These are phyloP conservation scores for Allium fistulosum DNA, from an alignment of 106 monocot species.

Conservation along the genomic window DNA sequence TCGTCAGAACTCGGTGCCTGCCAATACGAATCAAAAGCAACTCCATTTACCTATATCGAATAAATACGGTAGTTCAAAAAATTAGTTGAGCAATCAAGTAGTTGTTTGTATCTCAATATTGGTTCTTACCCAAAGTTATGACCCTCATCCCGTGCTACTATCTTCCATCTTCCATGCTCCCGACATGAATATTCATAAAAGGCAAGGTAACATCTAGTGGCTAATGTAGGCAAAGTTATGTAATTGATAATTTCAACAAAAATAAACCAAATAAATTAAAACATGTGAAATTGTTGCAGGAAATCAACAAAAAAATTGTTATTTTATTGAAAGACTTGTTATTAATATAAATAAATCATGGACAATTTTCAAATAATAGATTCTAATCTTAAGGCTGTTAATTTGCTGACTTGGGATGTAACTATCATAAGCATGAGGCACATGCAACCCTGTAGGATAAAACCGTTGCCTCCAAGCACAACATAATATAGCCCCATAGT, in stretches of 20 bases:
- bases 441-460: background rate
- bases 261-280: conserved; percentile 18
- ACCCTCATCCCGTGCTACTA: conserved; percentile 94
- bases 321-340: background rate
- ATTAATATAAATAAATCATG: background rate
- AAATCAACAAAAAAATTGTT: background rate
- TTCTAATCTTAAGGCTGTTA: background rate
- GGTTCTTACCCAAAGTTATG: conserved; percentile 84
- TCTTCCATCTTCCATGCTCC: conserved; percentile 91
- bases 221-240: background rate
- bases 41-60: conserved; percentile 76
- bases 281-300: background rate
- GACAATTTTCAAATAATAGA: background rate
- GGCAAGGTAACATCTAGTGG: conserved; percentile 86
- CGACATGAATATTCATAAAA: conserved; percentile 91
- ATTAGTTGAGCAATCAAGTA: background rate
- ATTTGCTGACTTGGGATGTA: background rate
- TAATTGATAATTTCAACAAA: conserved; percentile 56
- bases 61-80: background rate
- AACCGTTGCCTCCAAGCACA: conserved; percentile 85
- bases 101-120: background rate
- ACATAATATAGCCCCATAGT: conserved; percentile 91
- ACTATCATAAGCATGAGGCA: background rate
- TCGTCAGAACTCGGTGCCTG: conserved; percentile 74
- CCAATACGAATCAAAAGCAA: conserved; percentile 96